Percentiles rank a stretch among this genome's conserved stretches.
Evolutionary conservation across 2,329 filamentous ascomycete genomes (phyloP).

Genomic region (Orbilia javanica): DNA sequence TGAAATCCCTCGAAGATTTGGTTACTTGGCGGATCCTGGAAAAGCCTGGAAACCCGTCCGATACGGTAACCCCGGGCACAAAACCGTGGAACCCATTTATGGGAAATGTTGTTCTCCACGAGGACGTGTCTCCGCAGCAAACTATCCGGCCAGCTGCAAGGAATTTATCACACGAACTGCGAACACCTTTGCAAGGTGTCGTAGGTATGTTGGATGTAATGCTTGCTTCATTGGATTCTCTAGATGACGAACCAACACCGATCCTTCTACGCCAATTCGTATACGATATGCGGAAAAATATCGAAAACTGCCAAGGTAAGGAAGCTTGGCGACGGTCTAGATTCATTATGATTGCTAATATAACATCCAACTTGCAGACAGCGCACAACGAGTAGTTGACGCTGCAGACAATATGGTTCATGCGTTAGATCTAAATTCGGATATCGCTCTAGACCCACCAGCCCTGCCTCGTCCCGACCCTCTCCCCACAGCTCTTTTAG

Average conservation of each 20-base stretch:
- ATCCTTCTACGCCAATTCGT: constrained; percentile 70
- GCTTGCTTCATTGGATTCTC: constrained; percentile 71
- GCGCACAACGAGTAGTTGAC: constrained; percentile 77
- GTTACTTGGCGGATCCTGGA: constrained; percentile 72
- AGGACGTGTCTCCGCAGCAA: constrained; percentile 72
- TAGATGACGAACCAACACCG: constrained; percentile 44
- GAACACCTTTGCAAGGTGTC: constrained; percentile 81
- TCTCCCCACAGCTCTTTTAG: constrained; percentile 27
- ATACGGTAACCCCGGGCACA: constrained; percentile 61
- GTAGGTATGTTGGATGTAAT: constrained; percentile 82
- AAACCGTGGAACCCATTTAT: constrained; percentile 60
- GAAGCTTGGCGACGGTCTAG: constrained; percentile 30
- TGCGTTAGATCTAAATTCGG: constrained; percentile 81
- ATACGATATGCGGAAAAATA: constrained; percentile 75
- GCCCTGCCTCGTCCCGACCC: constrained; percentile 61
- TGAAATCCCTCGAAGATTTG: constrained; percentile 77
- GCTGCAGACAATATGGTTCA: constrained; percentile 81
- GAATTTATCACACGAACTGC: constrained; percentile 77
- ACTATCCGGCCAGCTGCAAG: constrained; percentile 79
- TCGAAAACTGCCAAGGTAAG: constrained; percentile 77
- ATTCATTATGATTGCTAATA: constrained; percentile 28
- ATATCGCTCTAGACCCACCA: constrained; percentile 73
- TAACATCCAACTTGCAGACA: constrained; percentile 68
- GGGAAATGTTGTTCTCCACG: constrained; percentile 69
- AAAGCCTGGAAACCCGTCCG: constrained; percentile 65